Base-by-base conservation (phyloP, 106 monocot genomes). In the Cymbidium sinense region DNA sequence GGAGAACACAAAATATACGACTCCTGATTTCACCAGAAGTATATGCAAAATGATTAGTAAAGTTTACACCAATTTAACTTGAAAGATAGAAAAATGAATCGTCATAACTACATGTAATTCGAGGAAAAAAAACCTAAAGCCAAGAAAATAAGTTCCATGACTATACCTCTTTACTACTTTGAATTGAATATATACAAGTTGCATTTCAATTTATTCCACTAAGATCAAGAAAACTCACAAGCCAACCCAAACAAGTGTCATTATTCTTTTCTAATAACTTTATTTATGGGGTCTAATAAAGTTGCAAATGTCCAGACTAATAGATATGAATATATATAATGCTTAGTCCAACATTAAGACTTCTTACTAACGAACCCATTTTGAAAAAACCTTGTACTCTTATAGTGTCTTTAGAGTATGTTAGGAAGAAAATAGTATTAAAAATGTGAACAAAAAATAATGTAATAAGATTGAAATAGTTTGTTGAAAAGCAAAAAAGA, bases 131-230 rank as follows among this genome's bases (percentile, higher is more conserved):
- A 67, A 67, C 11, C 47, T 47, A 13, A 47, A n/a, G n/a, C n/a
- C 13, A 15, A 8, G 21, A 58, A 58, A 58, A 58, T n/a, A 58
- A 58, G 23, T 58, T 23, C 58, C 47, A 58, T 5, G 23, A n/a
- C 21, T 58, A 20, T n/a, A 23, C 31, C 2, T 33, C 29, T 67
- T 67, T 13, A 18, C 33, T 17, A 67, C 67, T 29, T 33, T 15
- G 33, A 29, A 31, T 31, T 13, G 31, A 33, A 67, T 4, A 4
- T 33, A 15, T 29, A 67, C 29, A 67, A 33, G 67, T 33, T 67
- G 67, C 67, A 7, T 67, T 67, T 20, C 13, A 67, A 67, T 62
- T 62, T 62, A 67, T 33, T 7, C 67, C 67, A 67, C 67, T 33
- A 13, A 67, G 67, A 15, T 33, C 15, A 12, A 33, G 33, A 17